Conservation (phyloP, 805 yeast genomes). For the Candida alai region DNA sequence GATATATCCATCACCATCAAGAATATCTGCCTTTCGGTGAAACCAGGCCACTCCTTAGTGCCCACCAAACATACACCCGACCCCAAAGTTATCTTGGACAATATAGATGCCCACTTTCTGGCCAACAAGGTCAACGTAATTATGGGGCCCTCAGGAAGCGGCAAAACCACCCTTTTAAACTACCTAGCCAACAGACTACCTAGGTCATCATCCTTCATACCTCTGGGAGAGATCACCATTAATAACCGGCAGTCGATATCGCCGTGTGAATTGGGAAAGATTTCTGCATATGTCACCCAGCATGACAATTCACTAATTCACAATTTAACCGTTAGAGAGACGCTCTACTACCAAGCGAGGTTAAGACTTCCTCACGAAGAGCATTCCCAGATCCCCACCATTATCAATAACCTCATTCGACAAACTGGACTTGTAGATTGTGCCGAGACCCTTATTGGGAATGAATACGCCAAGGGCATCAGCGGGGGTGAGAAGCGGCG, state of each 20-base stretch:
- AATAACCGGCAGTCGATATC: slow-evolving; percentile 24
- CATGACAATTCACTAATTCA: slow-evolving; percentile 73
- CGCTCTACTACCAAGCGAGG: slow-evolving; percentile 66
- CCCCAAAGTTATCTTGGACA: slow-evolving; percentile 18
- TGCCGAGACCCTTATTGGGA: slow-evolving; percentile 58
- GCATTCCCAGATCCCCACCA: slow-evolving; percentile 38
- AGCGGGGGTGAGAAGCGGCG: slow-evolving; percentile 68
- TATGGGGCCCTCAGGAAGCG: slow-evolving; percentile 47
- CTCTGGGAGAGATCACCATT: slow-evolving; percentile 17
- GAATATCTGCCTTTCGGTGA: slow-evolving; percentile 43
- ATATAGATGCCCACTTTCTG: slow-evolving; percentile 27
- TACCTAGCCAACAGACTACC: slow-evolving; percentile 48
- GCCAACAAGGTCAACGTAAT: slow-evolving; percentile 37
- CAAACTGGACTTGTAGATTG: slow-evolving; percentile 70
- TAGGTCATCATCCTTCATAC: slow-evolving; percentile 14
- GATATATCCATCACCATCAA: slow-evolving; percentile 15
- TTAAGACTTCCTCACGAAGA: slow-evolving; percentile 50
- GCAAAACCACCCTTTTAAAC: slow-evolving; percentile 39
- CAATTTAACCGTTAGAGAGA: slow-evolving; percentile 72
- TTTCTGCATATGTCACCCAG: slow-evolving; percentile 76
- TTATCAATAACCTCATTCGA: slow-evolving; percentile 57
- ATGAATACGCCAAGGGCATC: slow-evolving; percentile 35
- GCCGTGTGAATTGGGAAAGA: slow-evolving; percentile 21
- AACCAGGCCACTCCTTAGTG: slow-evolving; percentile 27
- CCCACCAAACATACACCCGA: slow-evolving; percentile 1